Percentiles rank a stretch among this genome's conserved stretches.
Conservation (phyloP, 1,284 basidiomycete species). For the Ustilago vetiveriae region DNA sequence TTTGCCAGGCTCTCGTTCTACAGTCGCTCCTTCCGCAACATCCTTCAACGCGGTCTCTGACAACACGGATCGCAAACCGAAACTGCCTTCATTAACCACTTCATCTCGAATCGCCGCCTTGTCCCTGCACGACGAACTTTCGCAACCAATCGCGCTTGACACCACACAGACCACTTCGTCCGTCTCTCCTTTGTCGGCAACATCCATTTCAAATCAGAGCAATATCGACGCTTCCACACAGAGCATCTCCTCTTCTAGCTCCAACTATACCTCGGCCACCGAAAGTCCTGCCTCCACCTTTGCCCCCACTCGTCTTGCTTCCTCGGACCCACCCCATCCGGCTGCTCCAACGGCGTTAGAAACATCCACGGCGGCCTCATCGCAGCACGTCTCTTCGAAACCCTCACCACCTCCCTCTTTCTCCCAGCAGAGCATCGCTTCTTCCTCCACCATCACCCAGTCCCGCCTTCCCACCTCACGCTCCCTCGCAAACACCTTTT, state of each 20-base stretch:
- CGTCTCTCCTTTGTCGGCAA: conserved; percentile 3
- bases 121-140: conserved; percentile 25
- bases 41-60: not conserved
- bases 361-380: too few relatives aligned
- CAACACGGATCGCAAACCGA: not conserved
- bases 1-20: not conserved
- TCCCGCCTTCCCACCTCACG: conserved; percentile 20
- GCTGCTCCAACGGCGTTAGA: not conserved
- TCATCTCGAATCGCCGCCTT: conserved; percentile 22
- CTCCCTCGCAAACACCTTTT: conserved; percentile 9
- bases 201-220: conserved; percentile 5
- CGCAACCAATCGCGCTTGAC: not conserved
- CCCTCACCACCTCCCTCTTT: conserved; percentile 11
- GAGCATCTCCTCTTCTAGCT: conserved; percentile 23
- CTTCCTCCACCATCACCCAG: conserved; percentile 34
- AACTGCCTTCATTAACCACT: conserved; percentile 11
- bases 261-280: conserved; percentile 18
- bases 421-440: conserved; percentile 40
- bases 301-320: not conserved
- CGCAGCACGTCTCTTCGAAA: conserved; percentile 2
- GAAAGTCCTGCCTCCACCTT: conserved; percentile 21
- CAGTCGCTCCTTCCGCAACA: not conserved
- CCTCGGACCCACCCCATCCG: not conserved
- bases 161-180: conserved; percentile 1
- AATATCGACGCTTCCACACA: conserved; percentile 1